A percentile compares a stretch with the other conserved stretches of the same genome.
phyloP scores from a whole-genome alignment of 768 basidiomycete genomes.

The Coprinopsis sp. region DNA sequence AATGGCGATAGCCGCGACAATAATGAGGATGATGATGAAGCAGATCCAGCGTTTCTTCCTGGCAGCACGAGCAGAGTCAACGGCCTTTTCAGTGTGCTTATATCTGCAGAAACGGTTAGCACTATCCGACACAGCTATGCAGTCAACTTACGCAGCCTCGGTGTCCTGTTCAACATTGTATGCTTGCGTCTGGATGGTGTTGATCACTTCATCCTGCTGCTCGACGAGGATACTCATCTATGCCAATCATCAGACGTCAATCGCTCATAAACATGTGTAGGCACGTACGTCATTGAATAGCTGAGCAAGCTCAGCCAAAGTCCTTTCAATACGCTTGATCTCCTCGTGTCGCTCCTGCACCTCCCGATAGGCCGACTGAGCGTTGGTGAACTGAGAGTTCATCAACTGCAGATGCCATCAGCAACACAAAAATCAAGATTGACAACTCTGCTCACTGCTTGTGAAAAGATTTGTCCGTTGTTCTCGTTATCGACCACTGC shows the following conservation, averaged over 20 bases:
- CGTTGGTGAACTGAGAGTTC: conserved; percentile 87
- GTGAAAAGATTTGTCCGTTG: conserved; percentile 84
- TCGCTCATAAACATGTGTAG: neutral
- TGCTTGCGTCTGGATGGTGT: conserved; percentile 76
- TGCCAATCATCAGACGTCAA: neutral
- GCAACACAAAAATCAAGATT: neutral
- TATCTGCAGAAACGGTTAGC: conserved; percentile 48
- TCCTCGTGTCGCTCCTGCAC: conserved; percentile 98
- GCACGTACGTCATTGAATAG: conserved; percentile 87
- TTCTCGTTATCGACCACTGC: conserved; percentile 84
- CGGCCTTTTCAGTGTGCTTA: conserved; percentile 81
- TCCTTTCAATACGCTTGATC: conserved; percentile 92
- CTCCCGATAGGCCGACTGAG: conserved; percentile 87
- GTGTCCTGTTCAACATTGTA: conserved; percentile 73
- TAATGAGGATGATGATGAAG: conserved; percentile 66
- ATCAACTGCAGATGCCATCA: conserved; percentile 53
- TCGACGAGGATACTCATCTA: conserved; percentile 95
- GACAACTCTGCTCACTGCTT: conserved; percentile 51
- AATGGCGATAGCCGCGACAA: conserved; percentile 58
- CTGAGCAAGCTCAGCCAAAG: conserved; percentile 88
- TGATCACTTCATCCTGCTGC: conserved; percentile 88
- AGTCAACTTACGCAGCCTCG: conserved; percentile 65
- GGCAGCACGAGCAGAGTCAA: conserved; percentile 79
- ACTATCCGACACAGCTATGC: conserved; percentile 8
- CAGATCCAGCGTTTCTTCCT: conserved; percentile 98